Conservation (phyloP, 2,329 filamentous ascomycete species). For the Penicillium oxalicum region DNA sequence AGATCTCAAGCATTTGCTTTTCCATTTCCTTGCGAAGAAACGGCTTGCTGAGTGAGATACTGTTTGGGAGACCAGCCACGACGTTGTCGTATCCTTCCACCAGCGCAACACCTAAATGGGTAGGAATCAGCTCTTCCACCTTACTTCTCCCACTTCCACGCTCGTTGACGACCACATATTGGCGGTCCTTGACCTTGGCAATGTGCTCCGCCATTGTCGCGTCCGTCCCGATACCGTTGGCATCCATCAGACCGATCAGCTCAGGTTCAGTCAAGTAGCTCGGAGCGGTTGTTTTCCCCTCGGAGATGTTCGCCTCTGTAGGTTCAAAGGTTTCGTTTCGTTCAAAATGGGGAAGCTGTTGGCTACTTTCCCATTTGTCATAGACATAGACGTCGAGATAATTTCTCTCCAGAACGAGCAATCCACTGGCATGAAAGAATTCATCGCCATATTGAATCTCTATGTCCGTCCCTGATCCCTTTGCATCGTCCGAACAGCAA, state of each 20-base stretch:
- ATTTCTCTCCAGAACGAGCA: slow-evolving; percentile 81
- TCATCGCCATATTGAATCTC: slow-evolving; percentile 81
- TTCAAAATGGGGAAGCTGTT: slow-evolving; percentile 71
- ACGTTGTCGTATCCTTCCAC: slow-evolving; percentile 94
- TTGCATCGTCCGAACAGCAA: slow-evolving; percentile 91
- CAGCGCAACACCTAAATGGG: slow-evolving; percentile 80
- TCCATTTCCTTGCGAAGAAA: slow-evolving; percentile 98
- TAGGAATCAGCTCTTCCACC: slow-evolving; percentile 86
- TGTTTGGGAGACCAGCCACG: slow-evolving; percentile 66
- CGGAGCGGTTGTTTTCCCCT: slow-evolving; percentile 83
- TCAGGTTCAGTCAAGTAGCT: slow-evolving; percentile 91
- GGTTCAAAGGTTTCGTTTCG: slow-evolving; percentile 80
- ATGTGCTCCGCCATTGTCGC: slow-evolving; percentile 99
- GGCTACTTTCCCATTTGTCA: slow-evolving; percentile 89
- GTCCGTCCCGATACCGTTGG: slow-evolving; percentile 96
- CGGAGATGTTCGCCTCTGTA: slow-evolving; percentile 78
- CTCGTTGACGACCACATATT: slow-evolving; percentile 69
- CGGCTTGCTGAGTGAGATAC: slow-evolving; percentile 77
- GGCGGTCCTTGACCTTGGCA: slow-evolving; percentile 82
- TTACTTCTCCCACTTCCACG: slow-evolving; percentile 44
- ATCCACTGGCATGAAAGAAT: slow-evolving; percentile 70
- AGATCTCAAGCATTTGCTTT: slow-evolving; percentile 92
- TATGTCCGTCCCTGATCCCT: slow-evolving; percentile 77
- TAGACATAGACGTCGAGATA: slow-evolving; percentile 95
- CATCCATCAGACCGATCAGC: slow-evolving; percentile 93